Base-by-base conservation (phyloP, 2,329 filamentous ascomycete genomes). In the Epichloe sylvatica region DNA sequence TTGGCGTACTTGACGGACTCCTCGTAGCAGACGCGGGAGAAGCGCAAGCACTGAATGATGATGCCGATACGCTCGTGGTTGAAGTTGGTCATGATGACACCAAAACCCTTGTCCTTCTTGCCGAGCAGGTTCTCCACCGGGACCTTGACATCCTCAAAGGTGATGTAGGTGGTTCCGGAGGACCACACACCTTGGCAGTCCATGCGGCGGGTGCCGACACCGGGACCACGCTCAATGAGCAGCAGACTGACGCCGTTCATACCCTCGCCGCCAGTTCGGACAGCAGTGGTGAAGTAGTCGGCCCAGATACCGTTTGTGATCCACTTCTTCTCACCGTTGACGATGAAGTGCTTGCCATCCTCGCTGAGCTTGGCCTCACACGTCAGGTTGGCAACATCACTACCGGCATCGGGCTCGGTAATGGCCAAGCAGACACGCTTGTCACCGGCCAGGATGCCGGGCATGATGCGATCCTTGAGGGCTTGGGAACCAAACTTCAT, bases 321-420 rank as follows among this genome's bases (percentile, higher is more conserved):
- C 91, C 92, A 97, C 73, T 98, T 98, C 84, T 98, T 97, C 80
- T 96, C 91, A 49, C 92, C 92, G 63, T 97, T 98, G 70, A 98
- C 92, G 58, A 97, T 97, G 70, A 94, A 98, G 72, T 97, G 88
- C 75, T 97, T 97, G 62, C 92, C 92, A 61, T 98, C 92, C 59
- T 92, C 86, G 55, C 79, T 86, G 51, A 97, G 77, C 75, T 95
- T 95, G 25, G 92, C 92, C 74, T 97, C 90, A 67, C 91, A 97
- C 13, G 83, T 92, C 57, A 98, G 67, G 70, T 95, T 97, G 52
- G 92, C 92, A 9, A 98, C 92, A 64, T 98, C 92, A 56, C 82
- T 88, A 42, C 92, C 92, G 12, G 90, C 92, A 70, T 97, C 91
- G 53, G 85, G 92, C 71, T 98, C 92, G 0, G 92, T 98, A 60